Base-by-base conservation (phyloP, 2,329 filamentous ascomycete genomes). In the Penicillium sp. region DNA sequence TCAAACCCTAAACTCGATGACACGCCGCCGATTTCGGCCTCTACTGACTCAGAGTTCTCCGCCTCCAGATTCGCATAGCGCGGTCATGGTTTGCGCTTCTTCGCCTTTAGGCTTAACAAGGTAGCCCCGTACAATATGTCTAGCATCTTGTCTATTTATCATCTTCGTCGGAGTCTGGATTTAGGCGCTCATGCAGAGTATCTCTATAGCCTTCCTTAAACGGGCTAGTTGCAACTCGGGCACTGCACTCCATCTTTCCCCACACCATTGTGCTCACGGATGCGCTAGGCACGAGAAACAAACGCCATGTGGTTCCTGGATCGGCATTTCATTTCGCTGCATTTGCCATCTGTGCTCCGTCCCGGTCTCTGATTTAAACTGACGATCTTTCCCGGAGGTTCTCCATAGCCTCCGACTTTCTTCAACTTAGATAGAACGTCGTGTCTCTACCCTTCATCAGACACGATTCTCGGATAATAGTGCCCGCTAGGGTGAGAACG, bases 1-100 rank as follows among this genome's bases (percentile, higher is more conserved):
- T 35, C 48, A 44, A 54, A 54, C 44, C 42, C 40, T 23, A n/a
- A 23, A 54, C 41, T 55, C 52, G 35, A 60, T 59, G 57, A 60
- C 57, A 49, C 20, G 20, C 3, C 4, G 9, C 50, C 46, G 32
- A 35, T 3, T 25, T 40, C 38, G 20, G 20, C 23, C 23, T 20
- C 15, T 18, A 20, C 7, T 37, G 10, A 15, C 15, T 8, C 33
- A 18, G 18, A 9, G 33, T 18, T 37, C 12, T 10, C 27, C 27
- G 27, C 8, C 28, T 18, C 18, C 18, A 37, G 15, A 10, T 12
- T 37, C 9, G 33, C 23, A 40, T 12, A 12, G 20, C 10, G 23
- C 25, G 42, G 46, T 42, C 38, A 46, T 49, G 46, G 18, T 29
- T 27, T 24, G 28, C 7, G 6, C 7, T 37, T 23, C 38, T 18